Percentiles rank a stretch among this genome's conserved stretches.
phyloP scores from a whole-genome alignment of 306 rosid species.

The Castanea mollissima region DNA sequence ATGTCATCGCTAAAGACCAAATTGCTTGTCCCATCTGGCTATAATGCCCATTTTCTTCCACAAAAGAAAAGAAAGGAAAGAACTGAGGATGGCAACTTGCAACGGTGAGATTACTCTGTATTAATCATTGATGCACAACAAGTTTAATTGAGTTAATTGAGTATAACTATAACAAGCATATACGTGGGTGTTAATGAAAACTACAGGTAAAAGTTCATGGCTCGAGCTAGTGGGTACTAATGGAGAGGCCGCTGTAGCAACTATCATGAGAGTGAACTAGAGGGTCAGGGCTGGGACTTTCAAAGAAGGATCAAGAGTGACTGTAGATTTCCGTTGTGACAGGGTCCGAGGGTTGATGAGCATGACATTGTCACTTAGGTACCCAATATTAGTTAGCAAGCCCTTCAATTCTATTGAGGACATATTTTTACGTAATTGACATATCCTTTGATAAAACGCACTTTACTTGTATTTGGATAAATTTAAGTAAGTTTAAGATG shows the following conservation, averaged over 20 bases:
- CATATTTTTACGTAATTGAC: too few species aligned
- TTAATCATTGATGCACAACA: background rate
- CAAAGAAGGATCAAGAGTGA: slow-evolving; percentile 34
- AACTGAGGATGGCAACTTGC: background rate
- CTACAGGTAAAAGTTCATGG: slow-evolving; percentile 54
- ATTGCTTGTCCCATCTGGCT: too few species aligned
- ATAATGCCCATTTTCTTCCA: background rate
- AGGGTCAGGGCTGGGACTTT: slow-evolving; percentile 27
- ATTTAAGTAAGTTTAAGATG: too few species aligned
- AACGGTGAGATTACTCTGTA: background rate
- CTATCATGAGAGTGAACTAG: slow-evolving; percentile 35
- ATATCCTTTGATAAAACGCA: too few species aligned
- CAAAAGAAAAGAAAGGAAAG: background rate
- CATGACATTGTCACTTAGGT: slow-evolving; percentile 25
- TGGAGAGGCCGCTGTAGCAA: slow-evolving; percentile 35
- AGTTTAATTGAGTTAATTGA: background rate
- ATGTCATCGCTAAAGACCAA: too few species aligned
- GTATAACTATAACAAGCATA: background rate
- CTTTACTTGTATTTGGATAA: too few species aligned
- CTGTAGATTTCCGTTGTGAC: slow-evolving; percentile 39
- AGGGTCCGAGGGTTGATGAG: slow-evolving; percentile 46
- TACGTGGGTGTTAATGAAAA: background rate
- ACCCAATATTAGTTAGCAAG: slow-evolving; percentile 43
- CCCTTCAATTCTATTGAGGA: background rate
- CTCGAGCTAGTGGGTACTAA: slow-evolving; percentile 46